Evolutionary conservation across 371 early-diverging fungal species (phyloP), one percentile per base, ranked within the genome.

Genomic region (Mucor piriformis): DNA sequence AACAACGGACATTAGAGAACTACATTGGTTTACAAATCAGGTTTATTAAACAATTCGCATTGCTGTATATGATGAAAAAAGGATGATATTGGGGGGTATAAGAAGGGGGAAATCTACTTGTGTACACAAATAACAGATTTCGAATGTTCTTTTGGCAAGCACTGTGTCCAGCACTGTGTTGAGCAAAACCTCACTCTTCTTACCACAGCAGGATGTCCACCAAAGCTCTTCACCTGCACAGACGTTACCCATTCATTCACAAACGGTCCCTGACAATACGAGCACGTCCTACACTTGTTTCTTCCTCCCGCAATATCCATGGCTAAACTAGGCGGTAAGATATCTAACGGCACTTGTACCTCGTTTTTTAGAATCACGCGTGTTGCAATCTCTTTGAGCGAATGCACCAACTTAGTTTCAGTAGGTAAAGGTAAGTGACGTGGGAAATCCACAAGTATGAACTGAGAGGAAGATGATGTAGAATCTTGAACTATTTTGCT

Each of bases 171-270:
- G 40, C 86, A 85, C 3, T 63, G 23, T 0, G 72, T 69, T 0
- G 84, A 83, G 29, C 86, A 85, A 61, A 82, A 85, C 13, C 86
- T 64, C 0, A 85, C 82, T 29, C 84, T 73, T 42, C 82, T 72
- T 1, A 83, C 86, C 1, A 85, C 84, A 0, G 83, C 82, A 11
- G 86, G 86, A 63, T 85, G 84, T 0, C 86, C 86, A 18, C 72
- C 69, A 61, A 79, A 85, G 32, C 82, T 76, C 63, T 83, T 83
- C 54, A 85, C 81, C 13, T 83, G 79, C 3, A 85, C 82, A 29
- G 84, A 83, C 2, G 83, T 79, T 3, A 87, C 71, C 85, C 85
- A 85, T 61, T 87, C 87, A 20, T 82, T 77, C 42, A 85, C 79
- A 66, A 83, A 85, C 0, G 84, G 79, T 6, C 67, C 55, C 6